Conservation (phyloP, 768 basidiomycete species). For the Boletus reticuloceps region DNA sequence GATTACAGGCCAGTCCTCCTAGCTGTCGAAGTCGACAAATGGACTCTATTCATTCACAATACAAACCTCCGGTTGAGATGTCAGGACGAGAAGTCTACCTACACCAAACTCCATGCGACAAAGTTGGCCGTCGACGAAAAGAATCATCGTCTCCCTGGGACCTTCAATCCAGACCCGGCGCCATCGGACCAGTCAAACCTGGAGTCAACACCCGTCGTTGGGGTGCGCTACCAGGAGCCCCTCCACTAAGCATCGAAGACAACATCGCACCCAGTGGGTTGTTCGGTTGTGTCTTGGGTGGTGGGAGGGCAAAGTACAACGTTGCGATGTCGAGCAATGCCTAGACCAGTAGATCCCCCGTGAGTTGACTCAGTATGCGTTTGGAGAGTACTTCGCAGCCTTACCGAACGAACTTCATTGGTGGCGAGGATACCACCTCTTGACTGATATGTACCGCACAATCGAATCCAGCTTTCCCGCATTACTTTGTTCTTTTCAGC, state of each 20-base stretch:
- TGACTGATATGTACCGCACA: slow-evolving; percentile 82
- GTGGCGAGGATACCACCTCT: slow-evolving; percentile 59
- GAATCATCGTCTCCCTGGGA: not conserved
- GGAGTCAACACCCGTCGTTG: slow-evolving; percentile 29
- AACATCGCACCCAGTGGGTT: slow-evolving; percentile 90
- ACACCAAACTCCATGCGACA: slow-evolving; percentile 9
- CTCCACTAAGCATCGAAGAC: slow-evolving; percentile 84
- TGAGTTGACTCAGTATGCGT: not conserved
- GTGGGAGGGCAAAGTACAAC: slow-evolving; percentile 86
- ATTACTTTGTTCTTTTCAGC: slow-evolving; percentile 74
- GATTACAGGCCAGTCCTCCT: not conserved
- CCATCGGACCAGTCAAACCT: slow-evolving; percentile 22
- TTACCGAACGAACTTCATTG: slow-evolving; percentile 62
- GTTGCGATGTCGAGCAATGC: slow-evolving; percentile 64
- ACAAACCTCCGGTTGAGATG: slow-evolving; percentile 10
- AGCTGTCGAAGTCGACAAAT: not conserved
- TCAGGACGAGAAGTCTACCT: not conserved
- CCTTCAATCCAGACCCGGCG: slow-evolving; percentile 29
- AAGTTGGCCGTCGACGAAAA: slow-evolving; percentile 9
- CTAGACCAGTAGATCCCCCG: slow-evolving; percentile 35
- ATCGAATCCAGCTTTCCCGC: slow-evolving; percentile 80
- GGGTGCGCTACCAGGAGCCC: slow-evolving; percentile 33
- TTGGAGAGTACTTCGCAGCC: slow-evolving; percentile 21
- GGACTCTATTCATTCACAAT: not conserved
- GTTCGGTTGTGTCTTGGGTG: slow-evolving; percentile 62